Base-by-base conservation (phyloP, 306 rosid genomes). In the Rosa lucieae region DNA sequence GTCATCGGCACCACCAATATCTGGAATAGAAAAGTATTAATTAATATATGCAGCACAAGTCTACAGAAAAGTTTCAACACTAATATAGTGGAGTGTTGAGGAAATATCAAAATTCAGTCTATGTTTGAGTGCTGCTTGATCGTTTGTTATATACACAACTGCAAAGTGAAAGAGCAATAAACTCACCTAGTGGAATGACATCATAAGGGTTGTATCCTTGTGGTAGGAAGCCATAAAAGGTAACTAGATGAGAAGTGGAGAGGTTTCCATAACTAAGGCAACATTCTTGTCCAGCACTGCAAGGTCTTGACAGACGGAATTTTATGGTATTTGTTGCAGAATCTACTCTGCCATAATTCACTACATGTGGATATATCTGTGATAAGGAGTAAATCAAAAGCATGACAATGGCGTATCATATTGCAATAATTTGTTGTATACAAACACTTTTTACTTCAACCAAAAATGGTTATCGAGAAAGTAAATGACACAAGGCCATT, bases 171-270 rank as follows among this genome's bases (percentile, higher is more conserved):
- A 81, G 32, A 75, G 62, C 46, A 79, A 80, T 29, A 75, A 73
- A 71, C 65, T 79, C 88, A 92, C 98, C 99, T 43, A 90, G 81
- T 72, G 92, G 97, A 80, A 95, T 86, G 76, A 91, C 71, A 77
- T 95, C 97, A 71, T 80, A 85, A 12, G 84, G 90, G 88, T 95
- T 92, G 85, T 92, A 86, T 83, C 97, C 96, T 84, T 91, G 86
- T 6, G 97, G 97, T 78, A 88, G 67, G 90, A 95, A 92, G 67
- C 98, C 98, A 77, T 92, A 92, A 62, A 89, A 95, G 73, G 94
- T 84, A 56, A 90, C 39, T 73, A 91, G 77, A 91, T 95, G 96
- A 85, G 96, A 88, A 76, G 88, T 88, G 73, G 99, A 77, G 55
- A 85, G 84, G 79, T 87, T 89, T 47, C 98, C 99, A 62, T 92